Base-by-base conservation (phyloP, 108 stramenopile genomes). In the Ochromonas danica region DNA sequence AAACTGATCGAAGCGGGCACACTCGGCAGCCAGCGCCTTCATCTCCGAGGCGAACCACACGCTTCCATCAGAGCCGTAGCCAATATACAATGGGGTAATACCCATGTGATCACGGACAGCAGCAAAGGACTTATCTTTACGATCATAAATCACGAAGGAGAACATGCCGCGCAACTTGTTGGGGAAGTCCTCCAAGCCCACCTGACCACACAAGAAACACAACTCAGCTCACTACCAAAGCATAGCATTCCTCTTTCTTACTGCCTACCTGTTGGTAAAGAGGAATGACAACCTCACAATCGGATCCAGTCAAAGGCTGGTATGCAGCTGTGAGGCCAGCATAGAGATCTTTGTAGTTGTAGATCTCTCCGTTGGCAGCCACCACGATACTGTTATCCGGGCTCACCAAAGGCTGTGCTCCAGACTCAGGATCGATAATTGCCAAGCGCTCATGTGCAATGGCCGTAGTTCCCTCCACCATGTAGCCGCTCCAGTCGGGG, bases 401-500 rank as follows among this genome's bases (percentile, higher is more conserved):
- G 10, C 90, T 91, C 40, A 90, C 91, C 6, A 98, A 87, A 43
- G 97, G 97, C 85, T 98, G 97, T 6, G 92, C 91, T 61, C 97
- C 97, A 61, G 88, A 88, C 78, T 96, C 97, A 30, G 97, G 97
- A 83, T 98, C 95, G 90, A 98, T 96, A 82, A 98, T 96, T 51
- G 95, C 95, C 17, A 98, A 88, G 77, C 97, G 93, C 82, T 98
- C 97, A 82, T 98, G 97, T 22, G 94, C 96, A 78, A 97, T 94
- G 70, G 92, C 85, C 3, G 77, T 51, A 77, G 87, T 81, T 22
- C 85, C 78, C 62, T 92, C 79, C 62, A 93, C 90, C 43, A 87
- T 89, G 90, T 96, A 95, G 62, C 97, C 97, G 40, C 92, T 93
- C 97, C 97, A 98, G 88, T 98, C 97, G 40, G 97, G 97, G 31